Conservation (phyloP, 805 yeast species). For the Yueomyces sinensis region DNA sequence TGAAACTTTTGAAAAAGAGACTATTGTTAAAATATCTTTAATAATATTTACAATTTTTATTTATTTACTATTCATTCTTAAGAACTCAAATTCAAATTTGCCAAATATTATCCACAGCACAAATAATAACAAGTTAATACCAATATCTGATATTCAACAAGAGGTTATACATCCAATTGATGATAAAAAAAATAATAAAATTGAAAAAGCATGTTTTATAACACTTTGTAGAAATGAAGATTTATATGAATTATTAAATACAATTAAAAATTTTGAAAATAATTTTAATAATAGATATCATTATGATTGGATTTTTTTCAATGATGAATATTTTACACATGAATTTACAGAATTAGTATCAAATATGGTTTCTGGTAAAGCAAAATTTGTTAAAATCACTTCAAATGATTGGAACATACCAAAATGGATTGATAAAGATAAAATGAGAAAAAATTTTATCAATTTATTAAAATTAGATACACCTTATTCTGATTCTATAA, state of each 20-base stretch:
- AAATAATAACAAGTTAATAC: too few relatives aligned
- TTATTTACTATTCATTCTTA: too few relatives aligned
- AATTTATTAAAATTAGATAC: slow-evolving; percentile 32
- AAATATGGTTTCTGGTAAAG: slow-evolving; percentile 43
- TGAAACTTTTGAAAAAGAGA: too few relatives aligned
- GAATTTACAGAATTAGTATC: slow-evolving; percentile 39
- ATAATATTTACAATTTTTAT: too few relatives aligned
- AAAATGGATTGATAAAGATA: slow-evolving; percentile 41
- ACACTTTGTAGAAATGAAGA: slow-evolving; percentile 62
- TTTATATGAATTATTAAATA: slow-evolving; percentile 38
- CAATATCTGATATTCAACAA: slow-evolving; percentile 21
- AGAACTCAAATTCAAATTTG: too few relatives aligned
- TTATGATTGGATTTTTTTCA: slow-evolving; percentile 73
- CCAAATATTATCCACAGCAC: too few relatives aligned
- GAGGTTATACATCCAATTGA: slow-evolving; percentile 18
- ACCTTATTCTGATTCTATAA: slow-evolving; percentile 44
- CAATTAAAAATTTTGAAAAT: slow-evolving; percentile 52
- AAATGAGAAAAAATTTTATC: slow-evolving; percentile 33
- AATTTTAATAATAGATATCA: slow-evolving; percentile 48
- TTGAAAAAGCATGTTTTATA: slow-evolving; percentile 56
- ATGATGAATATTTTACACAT: slow-evolving; percentile 49
- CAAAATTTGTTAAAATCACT: slow-evolving; percentile 51
- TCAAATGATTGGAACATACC: slow-evolving; percentile 63
- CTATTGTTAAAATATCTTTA: too few relatives aligned
- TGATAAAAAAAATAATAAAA: slow-evolving; percentile 24